Conservation (phyloP, 1,284 basidiomycete species). For the Austroboletus niveus region DNA sequence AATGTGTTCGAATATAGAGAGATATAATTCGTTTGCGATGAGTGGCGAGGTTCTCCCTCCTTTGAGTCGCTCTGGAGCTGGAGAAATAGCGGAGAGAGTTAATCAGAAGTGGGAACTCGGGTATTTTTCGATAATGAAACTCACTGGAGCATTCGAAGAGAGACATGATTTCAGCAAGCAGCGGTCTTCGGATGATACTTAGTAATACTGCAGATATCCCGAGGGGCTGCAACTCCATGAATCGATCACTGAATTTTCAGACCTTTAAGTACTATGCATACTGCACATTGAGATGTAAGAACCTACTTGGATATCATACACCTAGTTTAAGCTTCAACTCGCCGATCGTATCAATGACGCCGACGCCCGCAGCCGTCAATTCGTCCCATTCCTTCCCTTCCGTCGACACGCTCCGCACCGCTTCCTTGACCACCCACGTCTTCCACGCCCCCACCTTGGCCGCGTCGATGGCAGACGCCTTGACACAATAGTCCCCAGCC, state of each 20-base stretch:
- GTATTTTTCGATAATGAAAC: neutral
- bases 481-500: slow-evolving; percentile 55
- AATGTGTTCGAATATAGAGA: slow-evolving; percentile 35
- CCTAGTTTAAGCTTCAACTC: slow-evolving; percentile 23
- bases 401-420: slow-evolving; percentile 36
- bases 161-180: neutral
- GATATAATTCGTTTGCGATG: slow-evolving; percentile 38
- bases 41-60: neutral
- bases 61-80: slow-evolving; percentile 22
- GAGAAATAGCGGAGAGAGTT: neutral
- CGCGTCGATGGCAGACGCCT: slow-evolving; percentile 46
- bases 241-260: too few relatives aligned
- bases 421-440: slow-evolving; percentile 49
- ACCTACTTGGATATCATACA: slow-evolving; percentile 1
- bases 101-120: neutral
- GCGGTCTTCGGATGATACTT: too few relatives aligned
- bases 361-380: slow-evolving; percentile 32
- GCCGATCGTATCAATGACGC: slow-evolving; percentile 25
- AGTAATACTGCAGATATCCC: too few relatives aligned
- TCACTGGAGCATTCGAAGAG: neutral
- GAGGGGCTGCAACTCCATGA: too few relatives aligned
- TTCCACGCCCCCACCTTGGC: slow-evolving; percentile 37
- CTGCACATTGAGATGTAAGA: too few relatives aligned
- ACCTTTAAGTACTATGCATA: too few relatives aligned
- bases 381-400: slow-evolving; percentile 38